A percentile compares a stretch with the other conserved stretches of the same genome.
Evolutionary conservation across 2,329 filamentous ascomycete species (phyloP).

Genomic region (Coccinonectria pachysandricola): DNA sequence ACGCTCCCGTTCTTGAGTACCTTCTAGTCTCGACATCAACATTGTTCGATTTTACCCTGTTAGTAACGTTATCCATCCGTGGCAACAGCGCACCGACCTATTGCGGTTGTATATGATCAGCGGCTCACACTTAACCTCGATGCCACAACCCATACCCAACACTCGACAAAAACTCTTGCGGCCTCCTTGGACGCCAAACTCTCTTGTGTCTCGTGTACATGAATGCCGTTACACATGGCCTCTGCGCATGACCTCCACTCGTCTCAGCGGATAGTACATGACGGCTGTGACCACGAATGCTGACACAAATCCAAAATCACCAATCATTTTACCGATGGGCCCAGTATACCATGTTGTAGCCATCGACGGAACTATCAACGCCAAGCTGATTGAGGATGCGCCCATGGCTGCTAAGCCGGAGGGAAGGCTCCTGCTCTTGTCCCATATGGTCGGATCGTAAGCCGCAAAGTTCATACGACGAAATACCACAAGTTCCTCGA

Average conservation of each 20-base stretch:
- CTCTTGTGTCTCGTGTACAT: too few species aligned
- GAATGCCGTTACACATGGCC: constrained; percentile 13
- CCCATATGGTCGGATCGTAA: constrained; percentile 34
- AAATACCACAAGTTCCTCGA: constrained; percentile 34
- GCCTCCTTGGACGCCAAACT: too few species aligned
- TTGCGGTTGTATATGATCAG: too few species aligned
- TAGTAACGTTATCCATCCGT: too few species aligned
- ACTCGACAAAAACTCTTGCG: too few species aligned
- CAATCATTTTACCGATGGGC: constrained; percentile 31
- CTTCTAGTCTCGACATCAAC: too few species aligned
- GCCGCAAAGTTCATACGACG: constrained; percentile 28
- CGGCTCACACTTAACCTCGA: too few species aligned
- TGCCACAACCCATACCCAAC: too few species aligned
- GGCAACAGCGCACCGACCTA: too few species aligned
- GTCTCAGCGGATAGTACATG: constrained; percentile 29
- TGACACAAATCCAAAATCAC: constrained; percentile 36
- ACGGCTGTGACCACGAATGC: constrained; percentile 31
- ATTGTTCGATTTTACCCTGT: too few species aligned
- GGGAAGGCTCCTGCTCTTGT: constrained; percentile 30
- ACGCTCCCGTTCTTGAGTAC: too few species aligned
- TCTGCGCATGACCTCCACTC: constrained; percentile 21
- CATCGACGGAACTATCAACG: constrained; percentile 32
- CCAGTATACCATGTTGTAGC: constrained; percentile 33
- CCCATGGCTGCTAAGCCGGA: constrained; percentile 32
- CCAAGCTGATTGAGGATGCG: constrained; percentile 33